Evolutionary conservation across 495 filamentous ascomycete species (phyloP).

Genomic region (Astrocystis sublimbata): DNA sequence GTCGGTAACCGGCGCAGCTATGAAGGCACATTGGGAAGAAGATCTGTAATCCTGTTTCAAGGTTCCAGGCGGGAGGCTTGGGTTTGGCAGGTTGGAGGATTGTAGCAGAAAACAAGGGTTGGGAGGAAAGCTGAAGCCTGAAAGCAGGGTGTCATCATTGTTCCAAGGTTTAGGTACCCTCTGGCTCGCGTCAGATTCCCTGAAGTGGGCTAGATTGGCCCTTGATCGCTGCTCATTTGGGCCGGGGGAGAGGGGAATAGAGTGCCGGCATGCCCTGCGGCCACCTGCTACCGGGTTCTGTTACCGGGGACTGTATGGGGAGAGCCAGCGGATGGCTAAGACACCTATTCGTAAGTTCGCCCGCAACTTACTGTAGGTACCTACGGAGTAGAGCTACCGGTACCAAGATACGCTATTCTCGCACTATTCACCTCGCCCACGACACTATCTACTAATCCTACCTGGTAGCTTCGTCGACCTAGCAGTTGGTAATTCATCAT

Average conservation of each 20-base stretch:
- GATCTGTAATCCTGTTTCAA: background rate
- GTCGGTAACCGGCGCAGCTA: background rate
- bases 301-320: background rate
- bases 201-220: conserved; percentile 1
- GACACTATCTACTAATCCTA: background rate
- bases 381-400: background rate
- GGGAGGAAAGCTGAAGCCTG: conserved; percentile 8
- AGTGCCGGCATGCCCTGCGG: background rate
- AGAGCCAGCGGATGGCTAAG: too few relatives aligned
- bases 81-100: too few relatives aligned
- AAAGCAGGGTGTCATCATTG: background rate
- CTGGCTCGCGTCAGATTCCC: conserved; percentile 7
- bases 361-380: background rate
- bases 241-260: conserved; percentile 14
- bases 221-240: too few relatives aligned
- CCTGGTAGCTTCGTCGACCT: background rate
- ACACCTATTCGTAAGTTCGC: background rate
- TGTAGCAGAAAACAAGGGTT: conserved; percentile 14
- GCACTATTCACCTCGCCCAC: background rate
- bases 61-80: conserved; percentile 4
- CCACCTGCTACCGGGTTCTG: background rate
- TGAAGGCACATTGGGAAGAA: background rate
- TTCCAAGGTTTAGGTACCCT: background rate
- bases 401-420: background rate
- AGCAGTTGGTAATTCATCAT: conserved; percentile 4